Base-by-base conservation (phyloP, 371 early-diverging fungal species). In the Coemansia sp. region DNA sequence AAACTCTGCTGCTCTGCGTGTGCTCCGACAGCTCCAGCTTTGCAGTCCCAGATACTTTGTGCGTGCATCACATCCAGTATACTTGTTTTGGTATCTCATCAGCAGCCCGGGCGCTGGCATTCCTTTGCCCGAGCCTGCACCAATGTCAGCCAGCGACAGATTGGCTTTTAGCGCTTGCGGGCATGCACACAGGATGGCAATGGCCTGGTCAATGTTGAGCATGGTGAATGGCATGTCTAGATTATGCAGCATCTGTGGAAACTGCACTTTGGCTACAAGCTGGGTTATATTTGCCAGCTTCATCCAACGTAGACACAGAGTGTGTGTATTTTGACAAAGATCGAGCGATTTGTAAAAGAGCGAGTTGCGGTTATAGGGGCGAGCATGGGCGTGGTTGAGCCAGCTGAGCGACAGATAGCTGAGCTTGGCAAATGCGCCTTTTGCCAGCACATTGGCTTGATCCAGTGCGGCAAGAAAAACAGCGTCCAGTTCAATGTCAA, bases 141-240 rank as follows among this genome's bases (percentile, higher is more conserved):
- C 2, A 3, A 56, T 18, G 13, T 56, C 56, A 10, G 5, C 21
- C 21, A 56, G 34, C n/a, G 37, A 34, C 1, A 56, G 21, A 16
- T 31, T 31, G 37, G 37, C 56, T 21, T 56, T 56, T 5, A 56
- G 7, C 37, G 10, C 18, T 5, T n/a, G 10, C 8, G 31, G 56
- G 21, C 56, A 56, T 5, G 56, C 56, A n/a, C 34, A 18, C 10
- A 56, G 37, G 11, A 56, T 8, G 16, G 34, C 31, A 8, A 56
- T 31, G 4, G 37, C 56, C 56, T 56, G 56, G 37, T 56, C 56
- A 11, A 56, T 34, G 18, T 13, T 56, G 7, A 37, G 56, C 18
- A 56, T 29, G 2, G 56, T 37, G 10, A n/a, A 37, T 1, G 21
- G 11, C 37, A 56, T 5, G 22, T 56, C 37, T 10, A 56, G 37